Evolutionary conservation across 306 rosid species (phyloP).

Genomic region (Cucurbita pepo): DNA sequence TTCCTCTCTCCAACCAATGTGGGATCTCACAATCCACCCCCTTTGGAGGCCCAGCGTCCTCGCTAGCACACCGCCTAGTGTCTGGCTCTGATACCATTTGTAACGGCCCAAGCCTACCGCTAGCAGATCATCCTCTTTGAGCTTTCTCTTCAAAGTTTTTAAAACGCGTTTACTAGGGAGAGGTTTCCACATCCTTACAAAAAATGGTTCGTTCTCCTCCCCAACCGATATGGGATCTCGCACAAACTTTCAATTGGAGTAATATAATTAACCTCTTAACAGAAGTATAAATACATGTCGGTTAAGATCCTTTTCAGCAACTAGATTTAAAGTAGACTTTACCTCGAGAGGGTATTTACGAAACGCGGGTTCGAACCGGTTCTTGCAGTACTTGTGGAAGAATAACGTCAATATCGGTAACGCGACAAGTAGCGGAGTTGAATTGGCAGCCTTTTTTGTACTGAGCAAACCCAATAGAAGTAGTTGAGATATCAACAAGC

Average conservation of each 20-base stretch:
- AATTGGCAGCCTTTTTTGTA: slow-evolving; percentile 87
- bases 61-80: too few relatives aligned
- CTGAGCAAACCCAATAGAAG: slow-evolving; percentile 86
- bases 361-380: slow-evolving; percentile 86
- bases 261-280: not conserved
- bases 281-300: not conserved
- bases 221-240: too few relatives aligned
- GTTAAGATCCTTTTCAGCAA: not conserved
- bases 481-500: slow-evolving; percentile 79
- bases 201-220: too few relatives aligned
- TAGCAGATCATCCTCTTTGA: too few relatives aligned
- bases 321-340: slow-evolving; percentile 6
- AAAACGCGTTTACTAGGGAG: too few relatives aligned
- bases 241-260: not conserved
- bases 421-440: slow-evolving; percentile 71
- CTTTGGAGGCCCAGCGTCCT: too few relatives aligned
- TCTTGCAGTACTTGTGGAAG: slow-evolving; percentile 79
- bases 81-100: too few relatives aligned
- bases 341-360: slow-evolving; percentile 87
- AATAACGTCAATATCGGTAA: slow-evolving; percentile 63
- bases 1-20: too few relatives aligned
- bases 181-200: too few relatives aligned
- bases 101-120: too few relatives aligned
- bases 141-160: too few relatives aligned
- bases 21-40: too few relatives aligned